Percentiles rank a stretch among this genome's conserved stretches.
Conservation (phyloP, 108 stramenopile species). For the Cyclotella choctawhatcheeana region DNA sequence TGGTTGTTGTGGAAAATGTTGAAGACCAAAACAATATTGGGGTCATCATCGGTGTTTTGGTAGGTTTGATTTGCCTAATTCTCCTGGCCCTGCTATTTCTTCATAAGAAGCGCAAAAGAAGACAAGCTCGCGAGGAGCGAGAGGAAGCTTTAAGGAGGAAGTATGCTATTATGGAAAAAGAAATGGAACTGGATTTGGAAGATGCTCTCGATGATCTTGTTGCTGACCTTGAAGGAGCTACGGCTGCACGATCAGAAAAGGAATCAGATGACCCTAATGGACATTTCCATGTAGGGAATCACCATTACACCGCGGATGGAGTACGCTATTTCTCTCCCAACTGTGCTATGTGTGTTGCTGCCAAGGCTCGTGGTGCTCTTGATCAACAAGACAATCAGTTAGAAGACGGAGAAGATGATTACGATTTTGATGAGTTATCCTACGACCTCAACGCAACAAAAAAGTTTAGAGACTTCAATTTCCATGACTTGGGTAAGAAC, state of each 20-base stretch:
- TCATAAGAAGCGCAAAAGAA: slow-evolving; percentile 6
- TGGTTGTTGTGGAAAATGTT: not conserved
- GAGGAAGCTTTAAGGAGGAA: slow-evolving; percentile 8
- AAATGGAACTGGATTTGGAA: slow-evolving; percentile 21
- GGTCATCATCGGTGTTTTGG: not conserved
- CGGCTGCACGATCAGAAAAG: not conserved
- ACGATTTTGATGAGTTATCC: slow-evolving; percentile 30
- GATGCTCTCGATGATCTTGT: slow-evolving; percentile 37
- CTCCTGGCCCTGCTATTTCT: not conserved
- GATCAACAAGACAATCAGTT: slow-evolving; percentile 17
- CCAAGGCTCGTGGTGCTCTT: slow-evolving; percentile 17
- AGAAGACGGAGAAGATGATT: slow-evolving; percentile 8
- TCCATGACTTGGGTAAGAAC: slow-evolving; percentile 40
- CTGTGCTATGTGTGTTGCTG: slow-evolving; percentile 30
- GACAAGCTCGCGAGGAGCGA: not conserved
- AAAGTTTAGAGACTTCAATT: slow-evolving; percentile 35
- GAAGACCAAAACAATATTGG: not conserved
- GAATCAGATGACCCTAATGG: slow-evolving; percentile 35
- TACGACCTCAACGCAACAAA: slow-evolving; percentile 38
- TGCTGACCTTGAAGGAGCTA: slow-evolving; percentile 32
- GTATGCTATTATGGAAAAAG: slow-evolving; percentile 4
- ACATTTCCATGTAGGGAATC: slow-evolving; percentile 41
- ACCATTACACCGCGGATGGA: slow-evolving; percentile 49
- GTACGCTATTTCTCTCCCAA: slow-evolving; percentile 35
- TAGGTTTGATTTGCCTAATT: slow-evolving; percentile 7